A percentile compares a stretch with the other conserved stretches of the same genome.
Conservation (phyloP, 345 rosid species). For the Sisymbrium altissimum region DNA sequence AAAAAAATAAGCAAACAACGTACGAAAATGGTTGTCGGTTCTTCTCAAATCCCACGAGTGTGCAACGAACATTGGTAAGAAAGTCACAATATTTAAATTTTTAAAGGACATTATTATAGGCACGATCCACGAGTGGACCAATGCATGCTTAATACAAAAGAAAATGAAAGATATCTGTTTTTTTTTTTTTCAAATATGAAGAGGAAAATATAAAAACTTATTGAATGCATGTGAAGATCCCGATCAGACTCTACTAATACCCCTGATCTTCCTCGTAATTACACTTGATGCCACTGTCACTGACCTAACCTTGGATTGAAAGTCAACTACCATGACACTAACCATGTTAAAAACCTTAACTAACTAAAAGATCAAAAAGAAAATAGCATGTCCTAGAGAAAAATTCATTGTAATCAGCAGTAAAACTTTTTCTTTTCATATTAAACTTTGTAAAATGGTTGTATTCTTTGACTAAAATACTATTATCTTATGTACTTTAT, state of each 20-base stretch:
- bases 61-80: conserved; percentile 18
- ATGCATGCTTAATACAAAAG: conserved; percentile 18
- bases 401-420: background rate
- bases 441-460: background rate
- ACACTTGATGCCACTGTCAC: conserved; percentile 13
- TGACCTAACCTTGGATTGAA: conserved; percentile 11
- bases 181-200: background rate
- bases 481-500: background rate
- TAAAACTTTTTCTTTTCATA: background rate
- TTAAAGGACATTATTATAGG: background rate
- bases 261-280: background rate
- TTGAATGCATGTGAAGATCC: conserved; percentile 11
- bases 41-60: conserved; percentile 24
- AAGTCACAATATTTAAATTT: conserved; percentile 4
- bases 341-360: background rate
- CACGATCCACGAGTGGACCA: conserved; percentile 32
- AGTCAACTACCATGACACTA: conserved; percentile 15
- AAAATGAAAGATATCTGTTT: background rate
- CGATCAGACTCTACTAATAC: background rate
- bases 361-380: background rate
- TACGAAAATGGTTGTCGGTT: conserved; percentile 23
- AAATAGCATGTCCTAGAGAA: background rate
- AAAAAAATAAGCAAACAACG: background rate
- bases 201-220: background rate
- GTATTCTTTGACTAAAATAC: no score